Evolutionary conservation across 1,139 yeast species (phyloP), one percentile per base, ranked within the genome.

Genomic region (Yamadazyma trypodendri): DNA sequence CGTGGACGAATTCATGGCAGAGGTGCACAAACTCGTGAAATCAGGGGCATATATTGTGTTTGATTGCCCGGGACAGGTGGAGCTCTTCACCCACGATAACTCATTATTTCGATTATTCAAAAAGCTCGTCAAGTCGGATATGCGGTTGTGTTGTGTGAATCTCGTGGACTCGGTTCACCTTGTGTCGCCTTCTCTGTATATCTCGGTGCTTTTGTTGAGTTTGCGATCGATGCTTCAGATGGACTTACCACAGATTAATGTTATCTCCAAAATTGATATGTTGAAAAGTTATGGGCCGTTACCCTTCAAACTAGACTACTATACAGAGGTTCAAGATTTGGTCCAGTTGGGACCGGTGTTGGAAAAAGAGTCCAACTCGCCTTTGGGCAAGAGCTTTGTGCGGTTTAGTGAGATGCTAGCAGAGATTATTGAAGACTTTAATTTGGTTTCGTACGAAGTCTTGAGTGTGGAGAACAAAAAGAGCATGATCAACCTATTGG

Each of bases 241-340:
- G 41, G 65, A 65, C 37, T 55, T 72, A 35, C 76, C 77, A 3
- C 77, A 71, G 41, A 55, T 72, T 2, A 70, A 70, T 48, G 76
- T 72, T 8, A 73, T 92, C 24, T 85, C 95, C 32, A 94, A 94
- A 63, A 87, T 94, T 24, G 99, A 94, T 56, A 67, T 84, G 60
- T 62, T 94, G 14, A 72, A 78, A 34, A 75, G 74, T 25, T 92
- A 90, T 56, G 72, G 59, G 20, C 42, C 44, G 6, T 50, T 77
- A 20, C 90, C 90, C 1, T 87, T 92, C 56, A 73, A 77, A 37
- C 66, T 94, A 37, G 95, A 90, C 43, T 94, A 74, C 54, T 94
- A 92, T 57, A 88, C 97, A 0, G 96, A 92, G 43, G 97, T 85
- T 0, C 96, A 90, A 55, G 95, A 92, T 47, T 63, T 94, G 37